Base-by-base conservation (phyloP, 352 stramenopile genomes). In the Blastocystis hominis region DNA sequence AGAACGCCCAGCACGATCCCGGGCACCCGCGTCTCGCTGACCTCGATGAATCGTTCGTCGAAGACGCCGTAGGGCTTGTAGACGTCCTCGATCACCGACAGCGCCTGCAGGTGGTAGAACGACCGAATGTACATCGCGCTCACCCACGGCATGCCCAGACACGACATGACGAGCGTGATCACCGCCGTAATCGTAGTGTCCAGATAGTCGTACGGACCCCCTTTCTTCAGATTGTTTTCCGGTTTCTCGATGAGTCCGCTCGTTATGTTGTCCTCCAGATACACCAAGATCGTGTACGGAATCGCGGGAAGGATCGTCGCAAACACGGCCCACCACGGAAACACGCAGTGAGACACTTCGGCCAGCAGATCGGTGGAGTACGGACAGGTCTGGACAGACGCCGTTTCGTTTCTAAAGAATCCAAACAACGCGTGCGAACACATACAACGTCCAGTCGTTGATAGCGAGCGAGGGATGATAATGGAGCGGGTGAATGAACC, bases 61-160 rank as follows among this genome's bases (percentile, higher is more conserved):
- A 80, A 80, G 20, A 47, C 0, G 24, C 70, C 70, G 30, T 80
- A 80, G n/a, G 70, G 70, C n/a, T 80, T 80, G 53, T 80, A 80
- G 3, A 80, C 70, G 42, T 80, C 70, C 50, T 80, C 40, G 42
- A 80, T 80, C 17, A 80, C 70, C 13, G 70, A 80, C 54, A 80
- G 44, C 50, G 38, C 70, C 53, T 80, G 70, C 42, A 80, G 24
- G 30, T 80, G 70, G 10, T 80, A 40, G 5, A 54, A 24, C 17
- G 70, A 80, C 13, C 70, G 70, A 64, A 80, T 80, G 50, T 80
- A 80, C 70, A 80, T 80, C 20, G 70, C 70, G 36, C 47, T 66
- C 15, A 80, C 70, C 70, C 70, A 80, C 17, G 70, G 70, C 13
- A 80, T 30, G 9, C 70, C 70, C 9, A 80, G 63, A 6, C 62